Percentiles rank a stretch among this genome's conserved stretches.
Evolutionary conservation across 1,139 yeast genomes (phyloP).

Genomic region (Pichia sp.): DNA sequence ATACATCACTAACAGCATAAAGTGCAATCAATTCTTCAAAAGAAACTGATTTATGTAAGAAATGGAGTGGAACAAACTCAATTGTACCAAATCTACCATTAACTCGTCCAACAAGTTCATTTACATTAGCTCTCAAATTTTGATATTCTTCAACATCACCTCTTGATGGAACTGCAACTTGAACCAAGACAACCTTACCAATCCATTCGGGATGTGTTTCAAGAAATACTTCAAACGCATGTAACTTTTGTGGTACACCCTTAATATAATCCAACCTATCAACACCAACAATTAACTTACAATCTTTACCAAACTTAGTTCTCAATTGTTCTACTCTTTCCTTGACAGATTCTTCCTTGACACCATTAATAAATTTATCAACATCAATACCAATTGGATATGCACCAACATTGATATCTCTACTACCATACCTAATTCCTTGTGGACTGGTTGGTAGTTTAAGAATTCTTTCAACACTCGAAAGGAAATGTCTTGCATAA

Average conservation of each 20-base stretch:
- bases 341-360: constrained; percentile 56
- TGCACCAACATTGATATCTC: constrained; percentile 84
- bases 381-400: constrained; percentile 98
- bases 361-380: constrained; percentile 78
- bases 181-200: constrained; percentile 92
- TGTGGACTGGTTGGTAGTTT: constrained; percentile 83
- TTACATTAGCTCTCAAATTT: constrained; percentile 85
- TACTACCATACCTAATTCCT: constrained; percentile 74
- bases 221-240: constrained; percentile 88
- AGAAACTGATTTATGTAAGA: constrained; percentile 85
- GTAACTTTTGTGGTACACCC: constrained; percentile 95
- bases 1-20: constrained; percentile 81
- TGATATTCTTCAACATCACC: constrained; percentile 99
- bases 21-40: constrained; percentile 88
- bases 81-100: constrained; percentile 96
- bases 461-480: constrained; percentile 83
- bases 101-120: constrained; percentile 92
- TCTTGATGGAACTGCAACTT: constrained; percentile 95
- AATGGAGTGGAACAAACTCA: constrained; percentile 96
- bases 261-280: constrained; percentile 93
- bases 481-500: constrained; percentile 94
- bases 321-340: constrained; percentile 59
- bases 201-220: constrained; percentile 97
- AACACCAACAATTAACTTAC: constrained; percentile 89
- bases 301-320: constrained; percentile 55